These are phyloP conservation scores for Heterobasidion occidentale DNA, from an alignment of 1,284 basidiomycete species.

Conservation along the genomic window DNA sequence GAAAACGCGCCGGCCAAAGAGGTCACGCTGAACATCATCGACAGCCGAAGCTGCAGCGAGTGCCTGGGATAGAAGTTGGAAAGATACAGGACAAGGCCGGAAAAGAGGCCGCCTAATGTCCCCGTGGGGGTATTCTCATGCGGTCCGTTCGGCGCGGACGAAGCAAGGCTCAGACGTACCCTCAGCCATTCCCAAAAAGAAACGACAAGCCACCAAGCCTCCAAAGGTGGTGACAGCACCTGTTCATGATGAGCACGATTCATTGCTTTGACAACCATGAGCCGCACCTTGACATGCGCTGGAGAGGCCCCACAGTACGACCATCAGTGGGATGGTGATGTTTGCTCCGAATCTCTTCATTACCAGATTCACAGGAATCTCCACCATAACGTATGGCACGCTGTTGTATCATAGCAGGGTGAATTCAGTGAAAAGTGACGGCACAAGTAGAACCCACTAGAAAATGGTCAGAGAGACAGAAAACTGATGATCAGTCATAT, in stretches of 20 bases:
- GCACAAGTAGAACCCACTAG: slow-evolving; percentile 10
- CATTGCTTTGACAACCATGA: not conserved
- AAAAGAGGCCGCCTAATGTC: slow-evolving; percentile 42
- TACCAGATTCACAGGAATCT: slow-evolving; percentile 55
- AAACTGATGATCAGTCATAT: slow-evolving; percentile 38
- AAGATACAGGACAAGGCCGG: slow-evolving; percentile 50
- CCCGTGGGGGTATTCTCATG: not conserved
- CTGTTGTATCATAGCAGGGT: not conserved
- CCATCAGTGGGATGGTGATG: slow-evolving; percentile 44
- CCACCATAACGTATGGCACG: slow-evolving; percentile 51
- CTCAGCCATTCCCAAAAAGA: slow-evolving; percentile 60
- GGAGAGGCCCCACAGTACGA: slow-evolving; percentile 50
- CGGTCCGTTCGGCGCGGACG: not conserved
- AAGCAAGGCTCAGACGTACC: slow-evolving; percentile 14
- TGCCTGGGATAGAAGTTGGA: slow-evolving; percentile 52
- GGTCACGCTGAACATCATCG: slow-evolving; percentile 49
- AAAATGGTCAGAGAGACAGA: slow-evolving; percentile 11
- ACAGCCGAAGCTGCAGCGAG: slow-evolving; percentile 45
- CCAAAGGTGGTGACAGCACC: slow-evolving; percentile 45
- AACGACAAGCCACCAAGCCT: slow-evolving; percentile 50
- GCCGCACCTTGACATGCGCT: slow-evolving; percentile 42
- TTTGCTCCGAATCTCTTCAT: slow-evolving; percentile 52
- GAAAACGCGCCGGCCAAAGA: slow-evolving; percentile 58
- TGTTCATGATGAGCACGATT: slow-evolving; percentile 13
- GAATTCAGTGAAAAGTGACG: not conserved